These are phyloP conservation scores for Fraxinus xanthoxyloides DNA, from an alignment of 305 asterid genomes.

Conservation along the genomic window DNA sequence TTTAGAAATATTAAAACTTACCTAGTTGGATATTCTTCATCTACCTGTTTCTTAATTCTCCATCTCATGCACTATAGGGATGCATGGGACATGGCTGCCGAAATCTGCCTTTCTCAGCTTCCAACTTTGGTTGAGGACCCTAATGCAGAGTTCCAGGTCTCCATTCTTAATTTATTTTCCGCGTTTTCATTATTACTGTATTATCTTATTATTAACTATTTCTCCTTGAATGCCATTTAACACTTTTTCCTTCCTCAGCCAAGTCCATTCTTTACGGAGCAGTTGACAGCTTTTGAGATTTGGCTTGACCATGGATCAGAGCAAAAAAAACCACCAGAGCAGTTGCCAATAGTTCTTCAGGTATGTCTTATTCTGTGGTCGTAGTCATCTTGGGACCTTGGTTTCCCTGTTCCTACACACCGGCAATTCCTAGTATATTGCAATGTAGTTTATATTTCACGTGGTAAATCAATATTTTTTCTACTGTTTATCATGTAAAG, in stretches of 20 bases:
- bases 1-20: neutral
- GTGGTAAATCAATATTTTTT: neutral
- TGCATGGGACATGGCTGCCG: slow-evolving; percentile 99
- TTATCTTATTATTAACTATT: slow-evolving; percentile 15
- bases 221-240: slow-evolving; percentile 14
- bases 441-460: slow-evolving; percentile 2
- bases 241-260: slow-evolving; percentile 53
- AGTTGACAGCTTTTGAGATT: slow-evolving; percentile 98
- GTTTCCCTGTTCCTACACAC: neutral
- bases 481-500: neutral
- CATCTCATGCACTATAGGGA: slow-evolving; percentile 57
- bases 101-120: slow-evolving; percentile 98
- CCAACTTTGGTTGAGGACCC: slow-evolving; percentile 89
- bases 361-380: slow-evolving; percentile 37
- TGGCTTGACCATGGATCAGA: slow-evolving; percentile 99
- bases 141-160: slow-evolving; percentile 93
- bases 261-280: slow-evolving; percentile 97
- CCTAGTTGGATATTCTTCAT: slow-evolving; percentile 14
- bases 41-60: slow-evolving; percentile 15
- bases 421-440: neutral
- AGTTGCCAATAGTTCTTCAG: slow-evolving; percentile 99
- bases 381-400: neutral
- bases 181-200: slow-evolving; percentile 4
- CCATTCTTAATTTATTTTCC: neutral
- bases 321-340: slow-evolving; percentile 94